phyloP scores from a whole-genome alignment of 805 yeast genomes.

The Hanseniaspora pseudoguilliermondii region DNA sequence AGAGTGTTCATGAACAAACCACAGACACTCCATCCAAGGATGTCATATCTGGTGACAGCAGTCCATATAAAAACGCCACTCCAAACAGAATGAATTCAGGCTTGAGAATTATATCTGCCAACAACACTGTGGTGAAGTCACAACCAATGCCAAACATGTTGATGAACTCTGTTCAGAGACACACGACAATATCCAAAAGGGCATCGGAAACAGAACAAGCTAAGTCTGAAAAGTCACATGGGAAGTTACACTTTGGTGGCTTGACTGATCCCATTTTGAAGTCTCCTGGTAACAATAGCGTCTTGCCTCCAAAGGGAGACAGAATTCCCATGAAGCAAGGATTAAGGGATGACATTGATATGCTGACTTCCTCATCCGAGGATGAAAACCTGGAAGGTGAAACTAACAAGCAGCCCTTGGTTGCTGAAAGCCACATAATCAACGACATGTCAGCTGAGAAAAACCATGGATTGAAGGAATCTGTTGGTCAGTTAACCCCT shows the following conservation, averaged over 20 bases:
- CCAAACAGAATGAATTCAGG: constrained; percentile 22
- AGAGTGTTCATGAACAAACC: neutral
- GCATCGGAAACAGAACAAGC: constrained; percentile 12
- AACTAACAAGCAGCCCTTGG: neutral
- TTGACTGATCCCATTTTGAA: constrained; percentile 4
- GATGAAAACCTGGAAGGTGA: constrained; percentile 18
- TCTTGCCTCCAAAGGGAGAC: constrained; percentile 25
- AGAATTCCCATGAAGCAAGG: constrained; percentile 28
- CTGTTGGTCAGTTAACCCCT: constrained; percentile 22
- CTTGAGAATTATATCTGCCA: constrained; percentile 24
- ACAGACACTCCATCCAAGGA: constrained; percentile 4
- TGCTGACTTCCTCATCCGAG: constrained; percentile 15
- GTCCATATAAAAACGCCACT: constrained; percentile 14
- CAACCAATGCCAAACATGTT: constrained; percentile 17
- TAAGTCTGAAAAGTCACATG: constrained; percentile 3
- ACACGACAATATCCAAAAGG: constrained; percentile 18
- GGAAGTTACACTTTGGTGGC: constrained; percentile 5
- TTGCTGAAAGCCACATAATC: neutral
- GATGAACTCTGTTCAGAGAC: constrained; percentile 21
- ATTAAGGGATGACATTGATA: constrained; percentile 16
- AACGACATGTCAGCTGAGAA: neutral
- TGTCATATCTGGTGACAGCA: neutral
- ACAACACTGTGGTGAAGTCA: constrained; percentile 14
- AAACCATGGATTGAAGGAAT: neutral
- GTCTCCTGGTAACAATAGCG: constrained; percentile 20